phyloP scores from a whole-genome alignment of 768 basidiomycete species.

The Kwoniella dendrophila region DNA sequence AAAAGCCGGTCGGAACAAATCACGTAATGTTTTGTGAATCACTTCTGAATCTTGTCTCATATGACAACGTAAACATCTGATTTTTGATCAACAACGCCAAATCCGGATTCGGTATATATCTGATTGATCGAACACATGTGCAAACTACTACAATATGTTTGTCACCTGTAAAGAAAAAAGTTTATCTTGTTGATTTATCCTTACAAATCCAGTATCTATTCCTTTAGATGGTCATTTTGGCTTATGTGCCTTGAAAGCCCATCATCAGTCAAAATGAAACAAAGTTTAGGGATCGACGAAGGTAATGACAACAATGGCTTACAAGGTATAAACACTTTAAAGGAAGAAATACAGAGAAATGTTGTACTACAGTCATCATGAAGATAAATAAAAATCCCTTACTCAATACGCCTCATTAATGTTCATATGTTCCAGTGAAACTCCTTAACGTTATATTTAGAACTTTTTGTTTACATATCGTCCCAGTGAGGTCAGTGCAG shows the following conservation, averaged over 20 bases:
- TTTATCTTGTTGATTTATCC: background rate
- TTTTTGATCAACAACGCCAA: no score
- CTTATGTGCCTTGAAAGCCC: background rate
- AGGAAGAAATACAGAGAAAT: no score
- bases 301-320: background rate
- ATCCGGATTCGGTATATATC: conserved; percentile 13
- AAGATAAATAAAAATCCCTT: background rate
- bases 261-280: background rate
- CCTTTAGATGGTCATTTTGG: background rate
- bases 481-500: no score
- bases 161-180: conserved; percentile 10
- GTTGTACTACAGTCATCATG: background rate
- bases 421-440: background rate
- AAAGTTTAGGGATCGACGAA: conserved; percentile 1
- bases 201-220: background rate
- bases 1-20: no score
- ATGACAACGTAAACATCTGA: no score
- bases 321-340: no score
- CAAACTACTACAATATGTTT: no score
- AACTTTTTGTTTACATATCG: background rate
- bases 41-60: no score
- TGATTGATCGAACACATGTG: background rate
- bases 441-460: background rate
- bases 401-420: conserved; percentile 1
- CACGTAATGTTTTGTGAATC: no score